phyloP scores from a whole-genome alignment of 1,139 yeast species.

The Sugiyamaella japonica region DNA sequence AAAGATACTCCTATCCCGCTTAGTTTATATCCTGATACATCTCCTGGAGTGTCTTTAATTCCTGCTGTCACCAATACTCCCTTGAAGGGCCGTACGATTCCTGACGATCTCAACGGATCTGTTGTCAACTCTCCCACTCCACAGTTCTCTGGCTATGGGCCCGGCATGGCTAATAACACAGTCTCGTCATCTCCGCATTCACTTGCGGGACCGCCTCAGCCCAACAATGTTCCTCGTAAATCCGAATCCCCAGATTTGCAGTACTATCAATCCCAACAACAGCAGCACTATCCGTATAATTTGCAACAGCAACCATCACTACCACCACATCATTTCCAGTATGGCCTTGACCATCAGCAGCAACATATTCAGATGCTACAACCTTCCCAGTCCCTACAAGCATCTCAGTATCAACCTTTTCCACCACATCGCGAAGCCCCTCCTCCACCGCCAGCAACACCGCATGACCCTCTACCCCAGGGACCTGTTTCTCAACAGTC shows the following conservation, averaged over 20 bases:
- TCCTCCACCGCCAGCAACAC: background rate
- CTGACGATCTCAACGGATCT: constrained; percentile 7
- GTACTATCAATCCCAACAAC: background rate
- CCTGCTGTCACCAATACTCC: constrained; percentile 37
- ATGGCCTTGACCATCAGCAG: background rate
- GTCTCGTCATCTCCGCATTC: constrained; percentile 6
- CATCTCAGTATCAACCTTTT: constrained; percentile 2
- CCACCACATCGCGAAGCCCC: background rate
- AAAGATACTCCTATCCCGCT: constrained; percentile 40
- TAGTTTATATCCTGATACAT: constrained; percentile 43
- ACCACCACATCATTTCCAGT: too few relatives aligned
- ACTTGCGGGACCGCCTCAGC: constrained; percentile 13
- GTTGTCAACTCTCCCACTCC: constrained; percentile 11
- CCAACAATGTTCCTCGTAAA: constrained; percentile 1
- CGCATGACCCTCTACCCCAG: too few relatives aligned
- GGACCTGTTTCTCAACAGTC: background rate
- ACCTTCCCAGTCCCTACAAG: constrained; percentile 1
- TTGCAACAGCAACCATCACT: constrained; percentile 14
- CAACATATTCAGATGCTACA: constrained; percentile 6
- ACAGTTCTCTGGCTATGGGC: constrained; percentile 9
- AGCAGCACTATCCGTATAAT: background rate
- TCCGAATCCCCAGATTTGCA: background rate
- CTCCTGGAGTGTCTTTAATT: constrained; percentile 32
- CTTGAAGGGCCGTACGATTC: constrained; percentile 21
- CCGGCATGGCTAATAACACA: background rate